Percentiles rank a stretch among this genome's conserved stretches.
Evolutionary conservation across 2,329 filamentous ascomycete genomes (phyloP).

Genomic region (Cercospora sp.): DNA sequence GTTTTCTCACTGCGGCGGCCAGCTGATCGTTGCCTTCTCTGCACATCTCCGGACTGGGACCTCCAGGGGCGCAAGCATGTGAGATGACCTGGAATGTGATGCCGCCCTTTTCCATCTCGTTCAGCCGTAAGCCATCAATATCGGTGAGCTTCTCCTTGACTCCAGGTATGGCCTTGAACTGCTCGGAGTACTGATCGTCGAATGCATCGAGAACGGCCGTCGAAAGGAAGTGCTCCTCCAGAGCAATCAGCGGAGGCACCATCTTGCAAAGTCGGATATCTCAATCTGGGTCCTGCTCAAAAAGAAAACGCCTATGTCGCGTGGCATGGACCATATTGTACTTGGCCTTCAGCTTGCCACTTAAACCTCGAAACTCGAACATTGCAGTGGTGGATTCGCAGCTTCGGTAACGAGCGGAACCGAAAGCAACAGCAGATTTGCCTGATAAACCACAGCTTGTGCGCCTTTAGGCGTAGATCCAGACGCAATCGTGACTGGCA

Average conservation of each 20-base stretch:
- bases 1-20: constrained; percentile 32
- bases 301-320: not conserved
- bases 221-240: constrained; percentile 42
- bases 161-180: constrained; percentile 37
- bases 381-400: not conserved
- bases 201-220: constrained; percentile 37
- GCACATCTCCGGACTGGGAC: constrained; percentile 32
- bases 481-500: constrained; percentile 1
- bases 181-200: constrained; percentile 34
- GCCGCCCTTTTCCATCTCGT: constrained; percentile 37
- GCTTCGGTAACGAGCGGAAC: constrained; percentile 15
- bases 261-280: constrained; percentile 23
- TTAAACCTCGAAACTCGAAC: not conserved
- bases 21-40: constrained; percentile 39
- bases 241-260: constrained; percentile 39
- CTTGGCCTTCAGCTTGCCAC: not conserved
- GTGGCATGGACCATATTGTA: constrained; percentile 5
- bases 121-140: constrained; percentile 34
- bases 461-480: constrained; percentile 4
- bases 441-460: constrained; percentile 5
- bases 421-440: constrained; percentile 9
- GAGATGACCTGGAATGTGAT: constrained; percentile 41
- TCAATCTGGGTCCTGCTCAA: not conserved
- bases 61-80: constrained; percentile 36
- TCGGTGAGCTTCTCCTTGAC: constrained; percentile 35